phyloP scores from a whole-genome alignment of 179 eudicot genomes.

The Silene vulgaris region DNA sequence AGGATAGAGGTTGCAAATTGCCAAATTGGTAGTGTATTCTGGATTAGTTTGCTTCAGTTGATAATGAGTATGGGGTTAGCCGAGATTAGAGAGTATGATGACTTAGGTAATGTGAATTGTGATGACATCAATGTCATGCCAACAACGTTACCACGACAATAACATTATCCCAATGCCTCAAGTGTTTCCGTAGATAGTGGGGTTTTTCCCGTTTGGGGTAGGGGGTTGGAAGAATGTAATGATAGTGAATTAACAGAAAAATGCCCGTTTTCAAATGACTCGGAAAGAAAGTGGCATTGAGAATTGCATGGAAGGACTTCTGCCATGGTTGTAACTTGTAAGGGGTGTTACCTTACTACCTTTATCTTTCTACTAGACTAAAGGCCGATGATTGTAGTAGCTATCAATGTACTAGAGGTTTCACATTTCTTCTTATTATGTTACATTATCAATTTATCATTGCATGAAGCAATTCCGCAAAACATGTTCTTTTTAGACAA shows the following conservation, averaged over 20 bases:
- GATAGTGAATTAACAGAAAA: not conserved
- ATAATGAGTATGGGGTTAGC: not conserved
- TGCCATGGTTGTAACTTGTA: no score
- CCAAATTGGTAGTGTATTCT: not conserved
- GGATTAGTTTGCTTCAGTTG: not conserved
- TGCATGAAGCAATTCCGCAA: not conserved
- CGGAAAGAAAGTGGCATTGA: not conserved
- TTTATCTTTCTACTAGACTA: constrained; percentile 1
- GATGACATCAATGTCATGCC: not conserved
- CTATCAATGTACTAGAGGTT: not conserved
- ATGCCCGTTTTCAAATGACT: not conserved
- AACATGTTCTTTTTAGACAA: not conserved
- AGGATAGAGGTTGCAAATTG: not conserved
- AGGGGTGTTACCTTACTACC: no score
- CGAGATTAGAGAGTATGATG: not conserved
- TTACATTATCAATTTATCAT: not conserved
- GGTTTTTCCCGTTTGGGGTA: not conserved
- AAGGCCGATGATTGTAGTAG: not conserved
- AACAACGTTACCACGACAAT: not conserved
- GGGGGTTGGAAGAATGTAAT: not conserved
- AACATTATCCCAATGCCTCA: not conserved
- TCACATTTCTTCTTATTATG: not conserved
- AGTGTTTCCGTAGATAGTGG: not conserved
- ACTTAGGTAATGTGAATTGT: not conserved
- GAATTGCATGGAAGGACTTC: not conserved